Evolutionary conservation across 2,329 filamentous ascomycete species (phyloP), one percentile per base, ranked within the genome.

Genomic region (Exserohilum rostratum): DNA sequence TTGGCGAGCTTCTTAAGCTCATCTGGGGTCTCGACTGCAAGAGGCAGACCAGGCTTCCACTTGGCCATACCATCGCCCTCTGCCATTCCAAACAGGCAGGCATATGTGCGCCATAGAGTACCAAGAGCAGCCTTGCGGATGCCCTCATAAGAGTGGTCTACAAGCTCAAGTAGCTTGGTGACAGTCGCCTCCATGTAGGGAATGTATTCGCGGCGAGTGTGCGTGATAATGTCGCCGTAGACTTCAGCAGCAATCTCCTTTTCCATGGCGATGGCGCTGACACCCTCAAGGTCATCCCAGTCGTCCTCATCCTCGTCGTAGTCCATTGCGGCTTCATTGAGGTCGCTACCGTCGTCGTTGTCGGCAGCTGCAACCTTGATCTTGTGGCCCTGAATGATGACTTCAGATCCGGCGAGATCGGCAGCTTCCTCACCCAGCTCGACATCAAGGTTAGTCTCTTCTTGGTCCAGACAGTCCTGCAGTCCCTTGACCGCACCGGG

Each of bases 191-290:
- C 88, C 59, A 97, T 90, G 76, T 93, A 96, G 5, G 90, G 87
- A 63, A 96, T 83, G 74, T 86, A 91, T 64, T 89, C 85, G 70
- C 85, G 85, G 76, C 91, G 92, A 43, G 91, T 91, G 80, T 96
- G 88, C 42, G 90, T 89, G 69, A 98, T 88, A 58, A 99, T 87
- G 71, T 99, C 95, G 61, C 93, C 95, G 31, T 97, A 85, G 5
- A 97, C 93, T 76, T 99, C 95, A 39, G 96, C 87, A 33, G 95
- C 93, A 67, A 98, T 96, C 78, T 99, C 95, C 79, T 98, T 97
- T 83, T 98, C 95, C 68, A 96, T 85, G 20, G 93, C 91, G 50
- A 97, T 86, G 48, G 92, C 91, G 22, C 91, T 96, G 58, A 96
- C 90, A 46, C 91, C 91, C 53, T 87, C 88, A 43, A 96, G 82